Evolutionary conservation across 139 green algal species (phyloP).

Genomic region (Coccomyxa sp.): DNA sequence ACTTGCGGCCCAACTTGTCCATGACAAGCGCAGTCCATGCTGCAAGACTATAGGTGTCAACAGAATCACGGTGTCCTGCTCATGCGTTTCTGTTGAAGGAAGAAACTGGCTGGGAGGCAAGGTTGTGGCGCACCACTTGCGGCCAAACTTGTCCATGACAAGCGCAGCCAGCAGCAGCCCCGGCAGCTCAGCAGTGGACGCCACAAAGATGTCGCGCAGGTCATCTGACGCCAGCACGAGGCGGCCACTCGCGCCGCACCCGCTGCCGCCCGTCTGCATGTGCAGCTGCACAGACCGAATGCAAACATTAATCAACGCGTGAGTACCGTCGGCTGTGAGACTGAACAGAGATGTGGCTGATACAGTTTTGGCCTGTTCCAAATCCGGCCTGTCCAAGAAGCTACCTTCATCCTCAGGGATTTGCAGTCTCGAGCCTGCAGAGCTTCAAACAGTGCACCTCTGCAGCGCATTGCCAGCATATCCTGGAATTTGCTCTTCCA

Average conservation of each 20-base stretch:
- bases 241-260: constrained; percentile 6
- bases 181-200: constrained; percentile 40
- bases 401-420: background rate
- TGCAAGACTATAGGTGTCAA: background rate
- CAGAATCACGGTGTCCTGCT: background rate
- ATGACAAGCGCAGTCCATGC: constrained; percentile 30
- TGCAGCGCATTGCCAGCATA: too few relatives aligned
- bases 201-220: constrained; percentile 31
- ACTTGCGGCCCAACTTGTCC: constrained; percentile 37
- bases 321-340: background rate
- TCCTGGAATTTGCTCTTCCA: too few relatives aligned
- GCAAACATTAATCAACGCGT: background rate
- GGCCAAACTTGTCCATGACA: constrained; percentile 39
- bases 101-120: background rate
- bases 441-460: too few relatives aligned
- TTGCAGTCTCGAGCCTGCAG: background rate
- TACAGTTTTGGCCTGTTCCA: too few relatives aligned
- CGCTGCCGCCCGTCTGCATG: background rate
- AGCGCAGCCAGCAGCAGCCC: constrained; percentile 43
- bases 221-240: constrained; percentile 4
- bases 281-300: constrained; percentile 12
- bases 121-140: constrained; percentile 14
- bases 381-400: too few relatives aligned
- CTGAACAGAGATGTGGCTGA: too few relatives aligned
- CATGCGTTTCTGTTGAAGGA: background rate